Evolutionary conservation across 257 asterid genomes (phyloP).

Genomic region (Solanum dulcamara): DNA sequence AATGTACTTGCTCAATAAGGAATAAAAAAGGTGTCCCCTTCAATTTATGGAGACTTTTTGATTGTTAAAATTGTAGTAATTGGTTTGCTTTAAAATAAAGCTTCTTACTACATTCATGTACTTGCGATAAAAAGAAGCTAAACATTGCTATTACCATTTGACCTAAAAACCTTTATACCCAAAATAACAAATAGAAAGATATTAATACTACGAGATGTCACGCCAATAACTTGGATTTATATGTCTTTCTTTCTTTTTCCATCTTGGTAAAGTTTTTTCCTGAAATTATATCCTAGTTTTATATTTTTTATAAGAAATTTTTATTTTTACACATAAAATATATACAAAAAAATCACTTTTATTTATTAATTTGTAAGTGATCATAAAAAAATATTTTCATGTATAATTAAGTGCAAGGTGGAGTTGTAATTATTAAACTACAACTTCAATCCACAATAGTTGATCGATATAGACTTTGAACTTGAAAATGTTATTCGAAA

Average conservation of each 20-base stretch:
- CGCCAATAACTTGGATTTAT: not conserved
- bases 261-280: too few species aligned
- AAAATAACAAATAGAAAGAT: not conserved
- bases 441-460: not conserved
- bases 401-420: too few species aligned
- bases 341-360: too few species aligned
- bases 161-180: not conserved
- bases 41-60: constrained; percentile 12
- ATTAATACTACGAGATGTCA: not conserved
- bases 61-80: not conserved
- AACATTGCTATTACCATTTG: not conserved
- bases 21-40: not conserved
- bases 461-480: not conserved
- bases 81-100: not conserved
- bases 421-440: not conserved
- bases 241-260: not conserved
- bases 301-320: too few species aligned
- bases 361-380: too few species aligned
- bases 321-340: too few species aligned
- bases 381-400: too few species aligned
- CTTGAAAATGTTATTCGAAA: not conserved
- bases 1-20: too few species aligned
- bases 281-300: too few species aligned
- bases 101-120: not conserved
- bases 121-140: not conserved